Conservation (phyloP, 345 rosid genomes). For the Schrenkiella parvula region DNA sequence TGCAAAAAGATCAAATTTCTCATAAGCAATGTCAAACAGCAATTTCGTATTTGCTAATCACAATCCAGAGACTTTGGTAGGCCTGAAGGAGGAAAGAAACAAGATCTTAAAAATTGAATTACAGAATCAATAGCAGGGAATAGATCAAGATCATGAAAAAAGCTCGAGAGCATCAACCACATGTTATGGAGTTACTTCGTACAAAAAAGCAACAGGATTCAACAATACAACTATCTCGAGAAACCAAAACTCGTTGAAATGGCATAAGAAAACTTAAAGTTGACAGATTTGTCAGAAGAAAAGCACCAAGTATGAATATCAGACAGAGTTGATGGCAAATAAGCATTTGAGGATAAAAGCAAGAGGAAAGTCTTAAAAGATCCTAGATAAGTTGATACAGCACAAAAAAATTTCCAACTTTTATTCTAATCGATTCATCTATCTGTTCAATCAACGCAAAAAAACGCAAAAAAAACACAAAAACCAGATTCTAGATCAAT, state of each 20-base stretch:
- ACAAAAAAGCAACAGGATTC: background rate
- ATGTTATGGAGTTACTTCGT: background rate
- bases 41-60: background rate
- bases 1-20: constrained; percentile 10
- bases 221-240: background rate
- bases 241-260: background rate
- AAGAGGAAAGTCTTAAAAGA: background rate
- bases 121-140: too few species aligned
- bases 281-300: too few species aligned
- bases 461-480: background rate
- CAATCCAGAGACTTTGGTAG: background rate
- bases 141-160: background rate
- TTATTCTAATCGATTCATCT: background rate
- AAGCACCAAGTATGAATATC: background rate
- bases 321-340: background rate
- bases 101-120: background rate
- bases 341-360: background rate
- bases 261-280: too few species aligned
- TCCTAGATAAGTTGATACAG: background rate
- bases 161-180: background rate
- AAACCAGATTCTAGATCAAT: background rate
- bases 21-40: background rate
- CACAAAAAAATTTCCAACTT: background rate
- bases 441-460: background rate
- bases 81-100: background rate